Evolutionary conservation across 495 filamentous ascomycete genomes (phyloP).

Genomic region (Neurospora sp.): DNA sequence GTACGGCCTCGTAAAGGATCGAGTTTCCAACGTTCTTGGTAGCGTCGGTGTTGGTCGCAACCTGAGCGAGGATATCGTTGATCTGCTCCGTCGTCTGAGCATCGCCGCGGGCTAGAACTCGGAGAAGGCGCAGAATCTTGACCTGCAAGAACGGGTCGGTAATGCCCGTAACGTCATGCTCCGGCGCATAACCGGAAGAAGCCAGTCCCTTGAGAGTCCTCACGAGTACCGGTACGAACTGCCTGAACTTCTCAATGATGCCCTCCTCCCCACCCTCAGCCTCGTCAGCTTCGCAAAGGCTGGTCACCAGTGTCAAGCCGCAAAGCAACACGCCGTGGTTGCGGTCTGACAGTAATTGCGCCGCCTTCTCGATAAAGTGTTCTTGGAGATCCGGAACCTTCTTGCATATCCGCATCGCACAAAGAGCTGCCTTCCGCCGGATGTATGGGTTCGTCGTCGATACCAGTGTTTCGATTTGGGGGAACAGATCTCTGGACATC

Average conservation of each 20-base stretch:
- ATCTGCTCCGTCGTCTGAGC: constrained; percentile 87
- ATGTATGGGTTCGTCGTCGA: constrained; percentile 95
- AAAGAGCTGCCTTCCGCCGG: constrained; percentile 92
- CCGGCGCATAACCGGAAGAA: constrained; percentile 91
- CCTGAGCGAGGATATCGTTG: constrained; percentile 96
- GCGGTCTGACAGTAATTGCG: constrained; percentile 73
- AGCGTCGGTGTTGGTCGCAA: constrained; percentile 95
- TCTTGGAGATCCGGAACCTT: constrained; percentile 97
- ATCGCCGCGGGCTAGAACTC: constrained; percentile 81
- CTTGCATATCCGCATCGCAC: constrained; percentile 97
- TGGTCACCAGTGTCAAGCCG: constrained; percentile 81
- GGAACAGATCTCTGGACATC: constrained; percentile 97
- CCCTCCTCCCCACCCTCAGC: constrained; percentile 76
- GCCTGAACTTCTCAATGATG: constrained; percentile 81
- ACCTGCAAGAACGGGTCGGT: constrained; percentile 98
- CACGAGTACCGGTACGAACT: constrained; percentile 68
- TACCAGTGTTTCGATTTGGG: constrained; percentile 83
- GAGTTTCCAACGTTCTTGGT: constrained; percentile 98
- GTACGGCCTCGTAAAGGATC: constrained; percentile 93
- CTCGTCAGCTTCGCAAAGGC: constrained; percentile 90
- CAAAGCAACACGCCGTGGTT: constrained; percentile 95
- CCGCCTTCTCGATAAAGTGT: constrained; percentile 90
- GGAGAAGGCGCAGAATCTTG: constrained; percentile 79
- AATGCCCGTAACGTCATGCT: constrained; percentile 96
- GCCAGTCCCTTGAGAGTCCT: constrained; percentile 83